phyloP scores from a whole-genome alignment of 1,139 yeast species.

The Yarrowia galli region DNA sequence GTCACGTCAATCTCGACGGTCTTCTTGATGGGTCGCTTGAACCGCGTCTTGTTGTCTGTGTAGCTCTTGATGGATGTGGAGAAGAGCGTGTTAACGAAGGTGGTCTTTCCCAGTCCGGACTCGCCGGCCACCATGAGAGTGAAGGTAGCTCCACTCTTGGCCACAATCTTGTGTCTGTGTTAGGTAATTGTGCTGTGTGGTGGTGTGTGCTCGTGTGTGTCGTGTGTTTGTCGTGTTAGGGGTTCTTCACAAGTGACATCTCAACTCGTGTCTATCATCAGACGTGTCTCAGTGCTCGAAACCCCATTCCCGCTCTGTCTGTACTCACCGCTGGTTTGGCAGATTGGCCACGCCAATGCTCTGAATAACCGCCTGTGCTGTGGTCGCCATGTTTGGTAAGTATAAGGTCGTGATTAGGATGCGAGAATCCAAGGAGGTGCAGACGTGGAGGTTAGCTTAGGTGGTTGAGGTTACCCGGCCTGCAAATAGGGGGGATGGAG shows the following conservation, averaged over 20 bases:
- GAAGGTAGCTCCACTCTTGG: constrained; percentile 87
- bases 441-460: constrained; percentile 31
- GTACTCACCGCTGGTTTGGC: constrained; percentile 86
- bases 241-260: too few relatives aligned
- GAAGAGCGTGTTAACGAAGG: constrained; percentile 90
- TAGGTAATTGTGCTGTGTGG: too few relatives aligned
- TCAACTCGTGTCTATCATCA: too few relatives aligned
- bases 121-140: constrained; percentile 97
- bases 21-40: constrained; percentile 74
- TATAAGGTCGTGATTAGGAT: constrained; percentile 24
- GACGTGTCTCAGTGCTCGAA: too few relatives aligned
- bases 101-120: constrained; percentile 87
- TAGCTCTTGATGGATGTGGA: constrained; percentile 64
- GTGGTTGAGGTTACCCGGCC: constrained; percentile 29
- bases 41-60: constrained; percentile 70
- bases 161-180: constrained; percentile 78
- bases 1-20: constrained; percentile 92
- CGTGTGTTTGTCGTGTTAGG: constrained; percentile 1
- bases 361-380: constrained; percentile 35
- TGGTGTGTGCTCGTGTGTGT: too few relatives aligned
- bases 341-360: constrained; percentile 81
- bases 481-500: constrained; percentile 1
- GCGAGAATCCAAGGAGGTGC: constrained; percentile 36
- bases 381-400: constrained; percentile 23
- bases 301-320: background rate